A percentile compares a stretch with the other conserved stretches of the same genome.
phyloP scores from a whole-genome alignment of 1,139 yeast species.

The Kurtzmaniella quercitrusa region DNA sequence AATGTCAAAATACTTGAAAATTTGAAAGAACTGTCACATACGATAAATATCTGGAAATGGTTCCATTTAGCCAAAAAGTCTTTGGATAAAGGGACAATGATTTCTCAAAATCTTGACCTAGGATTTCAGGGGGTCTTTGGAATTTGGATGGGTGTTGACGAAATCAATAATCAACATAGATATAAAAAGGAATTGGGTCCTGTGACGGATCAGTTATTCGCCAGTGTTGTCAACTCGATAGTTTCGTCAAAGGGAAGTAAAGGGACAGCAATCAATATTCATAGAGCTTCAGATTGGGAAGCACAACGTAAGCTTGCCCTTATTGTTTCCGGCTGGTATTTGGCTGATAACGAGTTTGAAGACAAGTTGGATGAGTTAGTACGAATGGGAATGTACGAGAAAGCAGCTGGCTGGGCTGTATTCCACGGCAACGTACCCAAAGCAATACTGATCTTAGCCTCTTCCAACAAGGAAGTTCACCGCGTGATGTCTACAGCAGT shows the following conservation, averaged over 20 bases:
- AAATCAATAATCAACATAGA: constrained; percentile 55
- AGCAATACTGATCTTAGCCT: constrained; percentile 69
- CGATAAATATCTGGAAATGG: constrained; percentile 90
- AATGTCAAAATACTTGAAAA: constrained; percentile 62
- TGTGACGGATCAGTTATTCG: constrained; percentile 40
- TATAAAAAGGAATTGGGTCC: constrained; percentile 30
- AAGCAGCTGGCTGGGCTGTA: constrained; percentile 98
- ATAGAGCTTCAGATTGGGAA: constrained; percentile 48
- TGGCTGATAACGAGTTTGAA: constrained; percentile 73
- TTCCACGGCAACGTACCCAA: constrained; percentile 84
- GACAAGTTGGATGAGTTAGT: constrained; percentile 59
- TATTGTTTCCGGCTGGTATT: constrained; percentile 89
- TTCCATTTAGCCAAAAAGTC: constrained; percentile 66
- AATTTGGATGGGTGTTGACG: constrained; percentile 80
- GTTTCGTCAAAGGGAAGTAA: constrained; percentile 42
- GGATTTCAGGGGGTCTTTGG: constrained; percentile 88
- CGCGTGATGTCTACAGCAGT: constrained; percentile 89
- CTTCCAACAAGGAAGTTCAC: constrained; percentile 58
- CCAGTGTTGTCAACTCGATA: constrained; percentile 41
- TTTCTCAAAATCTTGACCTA: constrained; percentile 65
- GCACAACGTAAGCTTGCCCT: constrained; percentile 74
- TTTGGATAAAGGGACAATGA: constrained; percentile 66
- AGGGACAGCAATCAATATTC: constrained; percentile 43
- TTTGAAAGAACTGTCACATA: constrained; percentile 46
- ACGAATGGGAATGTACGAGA: constrained; percentile 60